Percentiles rank a stretch among this genome's conserved stretches.
phyloP scores from a whole-genome alignment of 176 grass and related monocot species.

The Avena eriantha region DNA sequence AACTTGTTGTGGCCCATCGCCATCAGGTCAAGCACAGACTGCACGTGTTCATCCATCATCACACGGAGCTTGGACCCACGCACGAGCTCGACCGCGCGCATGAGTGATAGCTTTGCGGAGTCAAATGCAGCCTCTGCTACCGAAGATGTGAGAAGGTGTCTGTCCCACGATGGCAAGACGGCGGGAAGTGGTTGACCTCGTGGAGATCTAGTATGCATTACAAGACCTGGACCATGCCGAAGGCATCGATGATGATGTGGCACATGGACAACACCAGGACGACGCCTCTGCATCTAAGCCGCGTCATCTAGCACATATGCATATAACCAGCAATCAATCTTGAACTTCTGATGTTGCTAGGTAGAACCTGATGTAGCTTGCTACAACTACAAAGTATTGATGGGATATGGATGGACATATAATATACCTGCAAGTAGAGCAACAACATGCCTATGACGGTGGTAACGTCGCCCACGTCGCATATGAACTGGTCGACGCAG shows the following conservation, averaged over 20 bases:
- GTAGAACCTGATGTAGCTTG: too few relatives aligned
- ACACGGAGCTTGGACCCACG: not conserved
- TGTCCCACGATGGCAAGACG: slow-evolving; percentile 43
- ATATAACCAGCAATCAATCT: too few relatives aligned
- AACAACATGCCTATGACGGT: slow-evolving; percentile 38
- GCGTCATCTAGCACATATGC: slow-evolving; percentile 32
- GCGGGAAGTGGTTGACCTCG: slow-evolving; percentile 15
- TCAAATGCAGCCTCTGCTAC: too few relatives aligned
- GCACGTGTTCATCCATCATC: not conserved
- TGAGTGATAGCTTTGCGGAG: not conserved
- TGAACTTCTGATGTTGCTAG: too few relatives aligned
- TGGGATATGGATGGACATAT: too few relatives aligned
- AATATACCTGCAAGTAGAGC: slow-evolving; percentile 43
- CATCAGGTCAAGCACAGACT: not conserved
- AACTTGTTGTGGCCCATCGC: not conserved
- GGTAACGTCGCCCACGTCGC: slow-evolving; percentile 23
- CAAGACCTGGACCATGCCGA: slow-evolving; percentile 40
- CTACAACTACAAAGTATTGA: too few relatives aligned
- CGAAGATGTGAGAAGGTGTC: slow-evolving; percentile 4
- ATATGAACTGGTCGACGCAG: slow-evolving; percentile 42
- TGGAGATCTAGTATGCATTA: slow-evolving; percentile 32
- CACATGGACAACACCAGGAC: slow-evolving; percentile 35
- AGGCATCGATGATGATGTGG: slow-evolving; percentile 44
- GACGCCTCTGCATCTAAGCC: slow-evolving; percentile 45
- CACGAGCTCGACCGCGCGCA: not conserved